A percentile compares a stretch with the other conserved stretches of the same genome.
Evolutionary conservation across 2,329 filamentous ascomycete genomes (phyloP).

Genomic region (Diaporthe capsici): DNA sequence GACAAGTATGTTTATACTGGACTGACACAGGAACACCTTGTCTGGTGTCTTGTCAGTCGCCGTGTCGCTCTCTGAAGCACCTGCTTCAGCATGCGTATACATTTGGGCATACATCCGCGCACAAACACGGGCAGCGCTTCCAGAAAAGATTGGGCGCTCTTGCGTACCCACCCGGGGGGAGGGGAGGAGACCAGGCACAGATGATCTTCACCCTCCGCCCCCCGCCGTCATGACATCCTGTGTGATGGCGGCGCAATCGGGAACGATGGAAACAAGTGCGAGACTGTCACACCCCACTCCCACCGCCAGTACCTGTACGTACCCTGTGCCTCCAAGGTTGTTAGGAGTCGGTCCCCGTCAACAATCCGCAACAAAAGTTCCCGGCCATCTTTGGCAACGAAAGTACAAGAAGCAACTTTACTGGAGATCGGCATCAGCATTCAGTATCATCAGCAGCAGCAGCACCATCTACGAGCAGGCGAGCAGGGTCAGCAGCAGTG

Average conservation of each 20-base stretch:
- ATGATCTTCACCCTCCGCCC: slow-evolving; percentile 9
- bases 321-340: not conserved
- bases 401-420: slow-evolving; percentile 10
- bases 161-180: slow-evolving; percentile 1
- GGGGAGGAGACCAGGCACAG: not conserved
- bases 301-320: not conserved
- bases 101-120: not conserved
- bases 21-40: not conserved
- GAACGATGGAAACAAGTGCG: slow-evolving; percentile 33
- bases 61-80: not conserved
- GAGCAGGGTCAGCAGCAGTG: not conserved
- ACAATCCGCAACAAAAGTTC: slow-evolving; percentile 22
- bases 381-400: not conserved
- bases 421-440: slow-evolving; percentile 4
- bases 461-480: not conserved
- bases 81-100: not conserved
- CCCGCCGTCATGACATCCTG: slow-evolving; percentile 7
- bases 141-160: slow-evolving; percentile 31
- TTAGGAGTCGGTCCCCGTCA: not conserved
- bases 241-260: slow-evolving; percentile 36
- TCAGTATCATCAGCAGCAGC: slow-evolving; percentile 4
- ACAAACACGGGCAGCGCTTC: slow-evolving; percentile 29
- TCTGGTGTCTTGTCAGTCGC: not conserved
- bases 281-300: slow-evolving; percentile 28
- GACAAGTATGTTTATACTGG: no score